A percentile compares a stretch with the other conserved stretches of the same genome.
Evolutionary conservation across 2,329 filamentous ascomycete genomes (phyloP).

Genomic region (Talaromyces amestolkiae): DNA sequence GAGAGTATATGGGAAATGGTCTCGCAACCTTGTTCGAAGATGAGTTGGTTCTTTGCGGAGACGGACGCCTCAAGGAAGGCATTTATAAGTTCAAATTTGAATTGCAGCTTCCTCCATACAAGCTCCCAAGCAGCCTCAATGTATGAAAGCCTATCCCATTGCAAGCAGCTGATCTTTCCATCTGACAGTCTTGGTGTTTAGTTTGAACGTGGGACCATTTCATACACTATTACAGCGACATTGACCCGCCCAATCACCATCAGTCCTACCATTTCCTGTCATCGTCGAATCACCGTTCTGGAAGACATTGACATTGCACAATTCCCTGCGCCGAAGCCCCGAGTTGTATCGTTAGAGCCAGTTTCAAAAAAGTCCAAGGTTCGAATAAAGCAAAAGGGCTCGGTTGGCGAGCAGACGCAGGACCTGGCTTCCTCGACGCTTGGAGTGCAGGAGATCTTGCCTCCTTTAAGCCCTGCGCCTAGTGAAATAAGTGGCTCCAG

Average conservation of each 20-base stretch:
- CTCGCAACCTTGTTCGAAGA: constrained; percentile 65
- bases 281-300: constrained; percentile 73
- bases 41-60: constrained; percentile 62
- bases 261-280: constrained; percentile 73
- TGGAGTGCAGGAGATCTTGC: constrained; percentile 34
- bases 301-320: constrained; percentile 83
- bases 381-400: constrained; percentile 52
- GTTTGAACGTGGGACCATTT: constrained; percentile 94
- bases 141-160: constrained; percentile 56
- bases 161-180: background rate
- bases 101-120: constrained; percentile 58
- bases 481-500: constrained; percentile 73
- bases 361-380: constrained; percentile 68
- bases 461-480: constrained; percentile 50
- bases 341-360: constrained; percentile 83
- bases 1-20: constrained; percentile 62
- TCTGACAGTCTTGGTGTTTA: constrained; percentile 39
- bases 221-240: constrained; percentile 86
- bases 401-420: constrained; percentile 38
- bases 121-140: constrained; percentile 82
- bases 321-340: constrained; percentile 70
- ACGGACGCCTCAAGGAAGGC: constrained; percentile 62
- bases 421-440: constrained; percentile 44
- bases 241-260: constrained; percentile 86
- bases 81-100: constrained; percentile 66